Percentiles rank a stretch among this genome's conserved stretches.
Evolutionary conservation across 768 basidiomycete species (phyloP).

Genomic region (Lactarius hatsudake): DNA sequence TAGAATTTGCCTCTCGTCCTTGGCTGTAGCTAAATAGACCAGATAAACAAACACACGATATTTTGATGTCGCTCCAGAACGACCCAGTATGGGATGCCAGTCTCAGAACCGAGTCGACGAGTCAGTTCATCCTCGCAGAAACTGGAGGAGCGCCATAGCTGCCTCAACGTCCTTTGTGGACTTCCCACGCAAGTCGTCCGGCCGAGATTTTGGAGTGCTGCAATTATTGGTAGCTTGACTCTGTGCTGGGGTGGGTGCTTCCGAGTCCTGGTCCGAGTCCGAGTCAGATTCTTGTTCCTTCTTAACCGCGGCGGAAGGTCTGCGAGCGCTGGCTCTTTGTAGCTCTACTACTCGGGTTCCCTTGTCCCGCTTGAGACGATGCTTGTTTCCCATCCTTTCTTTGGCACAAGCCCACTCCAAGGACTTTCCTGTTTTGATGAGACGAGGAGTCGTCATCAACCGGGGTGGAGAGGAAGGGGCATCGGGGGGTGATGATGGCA

Average conservation of each 20-base stretch:
- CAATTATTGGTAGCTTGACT: constrained; percentile 1
- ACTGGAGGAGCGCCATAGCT: constrained; percentile 38
- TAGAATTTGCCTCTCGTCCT: neutral
- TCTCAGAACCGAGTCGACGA: constrained; percentile 21
- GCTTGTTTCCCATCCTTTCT: constrained; percentile 34
- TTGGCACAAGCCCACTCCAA: constrained; percentile 75
- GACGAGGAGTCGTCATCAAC: constrained; percentile 42
- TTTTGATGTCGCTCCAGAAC: neutral
- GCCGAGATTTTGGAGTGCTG: neutral
- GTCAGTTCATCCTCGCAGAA: constrained; percentile 30
- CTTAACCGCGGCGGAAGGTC: neutral
- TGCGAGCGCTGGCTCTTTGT: neutral
- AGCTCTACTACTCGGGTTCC: constrained; percentile 21
- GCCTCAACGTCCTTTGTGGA: constrained; percentile 37
- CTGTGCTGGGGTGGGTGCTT: constrained; percentile 3
- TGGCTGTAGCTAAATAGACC: neutral
- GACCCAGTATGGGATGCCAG: neutral
- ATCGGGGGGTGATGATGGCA: constrained; percentile 62
- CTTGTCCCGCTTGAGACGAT: constrained; percentile 28
- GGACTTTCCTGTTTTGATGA: constrained; percentile 47
- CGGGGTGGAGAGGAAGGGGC: constrained; percentile 52
- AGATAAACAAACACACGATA: neutral
- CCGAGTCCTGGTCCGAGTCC: neutral
- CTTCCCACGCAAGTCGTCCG: constrained; percentile 5
- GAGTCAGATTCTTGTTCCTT: neutral